phyloP scores from a whole-genome alignment of 2,329 filamentous ascomycete genomes.

The Ambrosiella cleistominuta region DNA sequence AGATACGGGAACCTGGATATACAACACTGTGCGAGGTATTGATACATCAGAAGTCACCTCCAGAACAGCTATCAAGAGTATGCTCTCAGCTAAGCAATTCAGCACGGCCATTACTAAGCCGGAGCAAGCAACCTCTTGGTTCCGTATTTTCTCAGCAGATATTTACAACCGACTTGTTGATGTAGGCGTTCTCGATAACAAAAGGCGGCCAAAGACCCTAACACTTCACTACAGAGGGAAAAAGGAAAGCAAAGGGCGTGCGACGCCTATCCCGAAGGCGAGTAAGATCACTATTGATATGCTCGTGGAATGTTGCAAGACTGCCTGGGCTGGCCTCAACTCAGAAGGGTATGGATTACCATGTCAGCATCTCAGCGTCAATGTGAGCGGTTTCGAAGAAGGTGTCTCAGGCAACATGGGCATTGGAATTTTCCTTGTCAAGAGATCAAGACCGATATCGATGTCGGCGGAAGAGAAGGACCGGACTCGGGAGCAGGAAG shows the following conservation, averaged over 20 bases:
- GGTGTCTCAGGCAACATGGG: constrained; percentile 67
- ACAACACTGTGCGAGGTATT: constrained; percentile 68
- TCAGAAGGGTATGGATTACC: constrained; percentile 64
- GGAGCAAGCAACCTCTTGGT: constrained; percentile 69
- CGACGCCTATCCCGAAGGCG: constrained; percentile 59
- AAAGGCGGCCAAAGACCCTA: constrained; percentile 67
- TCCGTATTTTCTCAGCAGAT: constrained; percentile 80
- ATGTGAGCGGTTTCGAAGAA: constrained; percentile 84
- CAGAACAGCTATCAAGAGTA: constrained; percentile 85
- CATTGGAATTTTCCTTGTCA: constrained; percentile 73
- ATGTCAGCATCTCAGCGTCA: constrained; percentile 75
- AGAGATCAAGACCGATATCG: constrained; percentile 22
- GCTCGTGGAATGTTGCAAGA: constrained; percentile 7
- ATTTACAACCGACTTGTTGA: constrained; percentile 81
- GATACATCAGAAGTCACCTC: constrained; percentile 80
- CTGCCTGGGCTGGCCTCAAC: constrained; percentile 53
- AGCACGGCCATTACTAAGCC: constrained; percentile 60
- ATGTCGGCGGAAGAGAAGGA: neutral
- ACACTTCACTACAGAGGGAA: constrained; percentile 67
- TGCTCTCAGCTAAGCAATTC: constrained; percentile 94
- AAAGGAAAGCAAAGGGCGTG: constrained; percentile 56
- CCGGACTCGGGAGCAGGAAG: neutral
- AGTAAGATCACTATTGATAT: constrained; percentile 50
- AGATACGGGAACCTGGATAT: constrained; percentile 72
- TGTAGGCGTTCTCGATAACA: constrained; percentile 77